phyloP scores from a whole-genome alignment of 2,329 filamentous ascomycete species.

The Trichoderma atrobrunneum region DNA sequence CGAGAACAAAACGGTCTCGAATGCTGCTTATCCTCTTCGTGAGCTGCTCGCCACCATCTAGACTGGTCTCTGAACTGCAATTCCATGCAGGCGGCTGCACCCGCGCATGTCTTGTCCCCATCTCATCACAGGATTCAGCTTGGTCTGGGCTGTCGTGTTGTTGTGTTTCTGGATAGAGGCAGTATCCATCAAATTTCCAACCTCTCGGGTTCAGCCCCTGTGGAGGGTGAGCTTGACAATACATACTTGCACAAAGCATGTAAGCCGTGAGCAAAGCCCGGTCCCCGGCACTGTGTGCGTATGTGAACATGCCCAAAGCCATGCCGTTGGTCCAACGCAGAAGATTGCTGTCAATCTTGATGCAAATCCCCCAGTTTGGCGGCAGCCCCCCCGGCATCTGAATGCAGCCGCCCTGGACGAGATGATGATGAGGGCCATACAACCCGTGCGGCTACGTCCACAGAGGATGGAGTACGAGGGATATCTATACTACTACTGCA shows the following conservation, averaged over 20 bases:
- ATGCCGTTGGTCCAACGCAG: slow-evolving; percentile 9
- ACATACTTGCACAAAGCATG: background rate
- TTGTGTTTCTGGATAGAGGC: background rate
- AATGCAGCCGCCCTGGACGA: slow-evolving; percentile 1
- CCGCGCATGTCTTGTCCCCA: background rate
- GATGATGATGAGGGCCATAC: background rate
- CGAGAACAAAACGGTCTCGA: background rate
- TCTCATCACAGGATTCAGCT: background rate
- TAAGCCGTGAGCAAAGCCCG: slow-evolving; percentile 1
- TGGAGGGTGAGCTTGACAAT: background rate
- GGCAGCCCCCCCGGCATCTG: slow-evolving; percentile 5
- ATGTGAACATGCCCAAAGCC: slow-evolving; percentile 2
- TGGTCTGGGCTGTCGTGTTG: background rate
- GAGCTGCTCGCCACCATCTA: slow-evolving; percentile 3
- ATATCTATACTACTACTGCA: background rate
- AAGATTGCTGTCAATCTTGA: slow-evolving; percentile 11
- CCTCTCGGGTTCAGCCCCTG: slow-evolving; percentile 6
- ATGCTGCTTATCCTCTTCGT: background rate
- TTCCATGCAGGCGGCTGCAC: background rate
- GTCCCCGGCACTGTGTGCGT: slow-evolving; percentile 7
- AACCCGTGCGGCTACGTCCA: background rate
- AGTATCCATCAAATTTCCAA: slow-evolving; percentile 9
- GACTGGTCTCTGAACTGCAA: slow-evolving; percentile 2
- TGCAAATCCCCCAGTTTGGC: background rate
- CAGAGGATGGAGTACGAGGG: background rate